A percentile compares a stretch with the other conserved stretches of the same genome.
Evolutionary conservation across 495 filamentous ascomycete species (phyloP).

Genomic region (Lasiosphaeria ovina): DNA sequence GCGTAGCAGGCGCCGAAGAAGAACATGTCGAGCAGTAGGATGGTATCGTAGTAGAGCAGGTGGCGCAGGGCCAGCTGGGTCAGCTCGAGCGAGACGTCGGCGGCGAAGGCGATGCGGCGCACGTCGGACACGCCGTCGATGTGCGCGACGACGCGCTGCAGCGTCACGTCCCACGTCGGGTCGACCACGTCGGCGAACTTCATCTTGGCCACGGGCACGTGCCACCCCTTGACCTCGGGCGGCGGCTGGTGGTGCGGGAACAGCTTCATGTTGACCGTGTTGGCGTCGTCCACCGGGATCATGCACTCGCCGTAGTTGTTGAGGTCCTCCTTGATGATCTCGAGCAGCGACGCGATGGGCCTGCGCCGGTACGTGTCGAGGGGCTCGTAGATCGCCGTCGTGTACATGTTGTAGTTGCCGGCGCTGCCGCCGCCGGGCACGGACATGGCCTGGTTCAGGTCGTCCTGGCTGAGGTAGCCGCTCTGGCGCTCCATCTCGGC

Average conservation of each 20-base stretch:
- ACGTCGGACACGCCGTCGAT: constrained; percentile 91
- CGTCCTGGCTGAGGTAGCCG: constrained; percentile 65
- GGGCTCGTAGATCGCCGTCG: too few relatives aligned
- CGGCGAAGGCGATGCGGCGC: constrained; percentile 74
- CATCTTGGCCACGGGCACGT: constrained; percentile 88
- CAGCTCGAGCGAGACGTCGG: constrained; percentile 81
- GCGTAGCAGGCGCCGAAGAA: constrained; percentile 90
- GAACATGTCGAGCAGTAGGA: constrained; percentile 88
- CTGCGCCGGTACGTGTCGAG: constrained; percentile 39
- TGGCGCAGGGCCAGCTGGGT: constrained; percentile 82
- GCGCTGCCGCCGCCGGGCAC: not conserved
- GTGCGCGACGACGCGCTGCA: constrained; percentile 76
- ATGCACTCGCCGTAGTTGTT: constrained; percentile 98
- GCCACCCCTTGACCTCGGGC: constrained; percentile 74
- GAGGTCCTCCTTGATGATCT: constrained; percentile 89
- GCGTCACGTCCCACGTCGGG: constrained; percentile 86
- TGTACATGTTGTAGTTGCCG: not conserved
- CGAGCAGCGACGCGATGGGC: constrained; percentile 76
- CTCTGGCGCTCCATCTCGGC: constrained; percentile 84
- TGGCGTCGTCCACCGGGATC: constrained; percentile 92
- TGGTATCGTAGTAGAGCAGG: constrained; percentile 84
- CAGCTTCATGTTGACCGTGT: constrained; percentile 94
- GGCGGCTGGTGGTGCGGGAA: constrained; percentile 81
- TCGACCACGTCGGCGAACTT: constrained; percentile 69
- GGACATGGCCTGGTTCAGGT: not conserved